A percentile compares a stretch with the other conserved stretches of the same genome.
Conservation (phyloP, 164 flowering plant genomes). For the Hamamelis virginiana region DNA sequence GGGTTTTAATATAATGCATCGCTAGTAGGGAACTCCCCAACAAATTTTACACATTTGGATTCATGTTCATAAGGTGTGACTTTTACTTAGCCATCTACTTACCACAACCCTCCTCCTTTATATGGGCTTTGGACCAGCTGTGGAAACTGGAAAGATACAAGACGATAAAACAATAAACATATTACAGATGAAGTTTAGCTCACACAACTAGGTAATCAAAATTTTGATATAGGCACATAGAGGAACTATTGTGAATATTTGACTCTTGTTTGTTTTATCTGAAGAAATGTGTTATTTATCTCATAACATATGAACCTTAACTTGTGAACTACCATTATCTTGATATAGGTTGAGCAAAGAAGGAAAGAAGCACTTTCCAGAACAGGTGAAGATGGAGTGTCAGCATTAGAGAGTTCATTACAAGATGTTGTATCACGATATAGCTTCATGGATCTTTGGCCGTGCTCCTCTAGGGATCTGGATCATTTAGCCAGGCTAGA, state of each 20-base stretch:
- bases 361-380: conserved; percentile 84
- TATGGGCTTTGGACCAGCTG: no score
- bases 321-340: not conserved
- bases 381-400: conserved; percentile 61
- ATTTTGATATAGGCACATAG: no score
- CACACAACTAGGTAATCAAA: not conserved
- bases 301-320: not conserved
- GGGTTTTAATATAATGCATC: no score
- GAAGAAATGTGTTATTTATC: not conserved
- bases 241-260: not conserved
- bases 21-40: no score
- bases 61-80: no score
- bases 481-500: conserved; percentile 85
- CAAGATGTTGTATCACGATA: conserved; percentile 89
- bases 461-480: conserved; percentile 84
- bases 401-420: conserved; percentile 63
- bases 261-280: not conserved
- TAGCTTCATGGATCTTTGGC: conserved; percentile 96
- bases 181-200: conserved; percentile 1
- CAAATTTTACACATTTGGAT: no score
- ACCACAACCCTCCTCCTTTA: no score
- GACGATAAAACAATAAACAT: no score
- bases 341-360: conserved; percentile 84
- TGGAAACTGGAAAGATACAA: no score
- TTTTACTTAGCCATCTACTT: no score